These are phyloP conservation scores for Talaromyces rugulosus DNA, from an alignment of 2,329 filamentous ascomycete genomes.

Conservation along the genomic window DNA sequence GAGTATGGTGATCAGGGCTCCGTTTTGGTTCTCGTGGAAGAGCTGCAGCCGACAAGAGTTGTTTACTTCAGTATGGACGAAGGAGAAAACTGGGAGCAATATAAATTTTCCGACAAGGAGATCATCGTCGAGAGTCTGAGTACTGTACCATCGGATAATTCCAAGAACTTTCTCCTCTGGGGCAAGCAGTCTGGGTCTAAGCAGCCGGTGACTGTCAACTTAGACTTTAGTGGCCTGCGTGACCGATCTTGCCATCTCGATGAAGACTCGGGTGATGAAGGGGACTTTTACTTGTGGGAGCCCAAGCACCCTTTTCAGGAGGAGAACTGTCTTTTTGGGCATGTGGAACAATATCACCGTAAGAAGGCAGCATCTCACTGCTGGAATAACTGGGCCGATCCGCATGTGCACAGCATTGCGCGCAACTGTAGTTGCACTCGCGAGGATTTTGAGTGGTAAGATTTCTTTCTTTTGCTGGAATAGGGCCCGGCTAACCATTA, in stretches of 20 bases:
- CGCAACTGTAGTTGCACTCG: slow-evolving; percentile 79
- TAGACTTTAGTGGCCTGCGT: slow-evolving; percentile 83
- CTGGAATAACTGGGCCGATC: slow-evolving; percentile 72
- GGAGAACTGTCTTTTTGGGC: slow-evolving; percentile 86
- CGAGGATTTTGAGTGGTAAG: slow-evolving; percentile 88
- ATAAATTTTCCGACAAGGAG: slow-evolving; percentile 67
- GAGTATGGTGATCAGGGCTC: slow-evolving; percentile 94
- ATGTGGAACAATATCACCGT: slow-evolving; percentile 81
- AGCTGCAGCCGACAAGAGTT: slow-evolving; percentile 61
- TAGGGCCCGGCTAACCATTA: not conserved
- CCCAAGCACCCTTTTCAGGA: slow-evolving; percentile 76
- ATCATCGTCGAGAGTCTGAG: slow-evolving; percentile 76
- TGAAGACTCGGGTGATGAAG: slow-evolving; percentile 55
- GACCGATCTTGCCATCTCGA: slow-evolving; percentile 66
- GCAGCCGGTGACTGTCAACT: slow-evolving; percentile 67
- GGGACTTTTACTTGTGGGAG: slow-evolving; percentile 80
- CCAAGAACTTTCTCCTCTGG: slow-evolving; percentile 90
- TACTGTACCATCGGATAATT: slow-evolving; percentile 82
- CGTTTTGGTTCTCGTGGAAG: slow-evolving; percentile 80
- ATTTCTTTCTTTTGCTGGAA: slow-evolving; percentile 12
- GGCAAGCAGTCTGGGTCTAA: slow-evolving; percentile 48
- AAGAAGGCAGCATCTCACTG: slow-evolving; percentile 77
- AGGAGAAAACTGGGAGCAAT: slow-evolving; percentile 72
- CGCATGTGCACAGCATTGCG: slow-evolving; percentile 64
- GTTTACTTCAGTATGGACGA: slow-evolving; percentile 77